Percentiles rank a stretch among this genome's conserved stretches.
Conservation (phyloP, 768 basidiomycete species). For the Steccherinum ochraceum region DNA sequence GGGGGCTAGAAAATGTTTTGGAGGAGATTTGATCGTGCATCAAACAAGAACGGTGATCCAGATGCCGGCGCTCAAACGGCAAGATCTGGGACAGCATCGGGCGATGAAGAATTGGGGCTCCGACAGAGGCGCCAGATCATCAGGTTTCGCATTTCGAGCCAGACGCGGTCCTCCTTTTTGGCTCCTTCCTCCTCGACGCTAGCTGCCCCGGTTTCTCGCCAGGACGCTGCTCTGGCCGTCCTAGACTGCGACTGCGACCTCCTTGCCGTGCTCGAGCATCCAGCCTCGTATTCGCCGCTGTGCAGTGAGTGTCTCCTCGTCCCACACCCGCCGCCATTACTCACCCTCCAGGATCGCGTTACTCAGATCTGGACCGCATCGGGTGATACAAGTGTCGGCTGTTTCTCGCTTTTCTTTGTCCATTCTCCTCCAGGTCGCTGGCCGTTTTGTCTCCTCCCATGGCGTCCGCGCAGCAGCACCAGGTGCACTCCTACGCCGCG, state of each 20-base stretch:
- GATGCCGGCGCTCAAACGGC: not conserved
- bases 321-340: too few species aligned
- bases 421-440: not conserved
- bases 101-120: conserved; percentile 12
- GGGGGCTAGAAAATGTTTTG: too few species aligned
- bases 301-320: too few species aligned
- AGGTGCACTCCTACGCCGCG: conserved; percentile 28
- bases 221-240: not conserved
- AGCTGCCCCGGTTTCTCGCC: not conserved
- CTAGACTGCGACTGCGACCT: too few species aligned
- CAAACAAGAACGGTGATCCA: not conserved
- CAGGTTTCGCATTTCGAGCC: conserved; percentile 12
- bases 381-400: conserved; percentile 41
- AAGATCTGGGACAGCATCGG: conserved; percentile 2
- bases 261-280: too few species aligned
- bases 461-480: conserved; percentile 44
- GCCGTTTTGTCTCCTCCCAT: conserved; percentile 31
- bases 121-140: conserved; percentile 10
- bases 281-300: too few species aligned
- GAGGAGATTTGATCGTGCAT: too few species aligned
- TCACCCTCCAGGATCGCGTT: not conserved
- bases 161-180: conserved; percentile 11
- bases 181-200: conserved; percentile 13
- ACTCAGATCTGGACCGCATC: conserved; percentile 45
- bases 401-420: not conserved